These are phyloP conservation scores for Tricholoma bakamatsutake DNA, from an alignment of 768 basidiomycete species.

Conservation along the genomic window DNA sequence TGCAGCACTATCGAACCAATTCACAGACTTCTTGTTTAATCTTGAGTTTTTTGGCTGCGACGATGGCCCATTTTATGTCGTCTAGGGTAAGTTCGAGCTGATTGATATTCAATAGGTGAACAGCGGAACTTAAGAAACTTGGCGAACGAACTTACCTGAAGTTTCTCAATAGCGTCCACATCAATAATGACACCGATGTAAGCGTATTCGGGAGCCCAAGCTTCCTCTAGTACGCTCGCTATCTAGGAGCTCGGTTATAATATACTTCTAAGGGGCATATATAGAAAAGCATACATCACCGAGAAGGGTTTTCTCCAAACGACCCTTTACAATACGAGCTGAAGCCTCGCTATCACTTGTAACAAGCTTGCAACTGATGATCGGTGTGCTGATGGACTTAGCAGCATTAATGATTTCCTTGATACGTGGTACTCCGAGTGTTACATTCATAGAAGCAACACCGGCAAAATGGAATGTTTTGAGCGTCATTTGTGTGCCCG, in stretches of 20 bases:
- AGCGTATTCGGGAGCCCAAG: constrained; percentile 89
- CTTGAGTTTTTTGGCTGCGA: constrained; percentile 83
- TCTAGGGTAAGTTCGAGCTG: constrained; percentile 91
- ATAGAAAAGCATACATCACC: constrained; percentile 64
- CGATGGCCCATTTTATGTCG: constrained; percentile 90
- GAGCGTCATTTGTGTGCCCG: constrained; percentile 98
- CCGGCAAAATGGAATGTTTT: constrained; percentile 99
- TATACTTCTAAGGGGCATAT: neutral
- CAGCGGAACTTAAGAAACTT: neutral
- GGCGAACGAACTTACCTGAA: constrained; percentile 53
- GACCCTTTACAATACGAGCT: constrained; percentile 94
- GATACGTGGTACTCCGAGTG: constrained; percentile 98
- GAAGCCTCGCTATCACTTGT: constrained; percentile 84
- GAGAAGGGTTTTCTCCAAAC: constrained; percentile 90
- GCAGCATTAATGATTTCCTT: constrained; percentile 99
- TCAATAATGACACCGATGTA: constrained; percentile 94
- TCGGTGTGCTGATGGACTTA: constrained; percentile 95
- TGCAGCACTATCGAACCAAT: neutral
- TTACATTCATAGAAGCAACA: constrained; percentile 99
- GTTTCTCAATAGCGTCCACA: constrained; percentile 76
- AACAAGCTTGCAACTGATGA: constrained; percentile 94
- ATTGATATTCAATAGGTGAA: constrained; percentile 21
- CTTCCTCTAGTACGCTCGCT: constrained; percentile 89
- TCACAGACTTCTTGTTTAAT: constrained; percentile 72
- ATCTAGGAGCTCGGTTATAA: constrained; percentile 44